A percentile compares a stretch with the other conserved stretches of the same genome.
These are phyloP conservation scores for Cystofilobasidium ferigula DNA, from an alignment of 768 basidiomycete genomes.

Conservation along the genomic window DNA sequence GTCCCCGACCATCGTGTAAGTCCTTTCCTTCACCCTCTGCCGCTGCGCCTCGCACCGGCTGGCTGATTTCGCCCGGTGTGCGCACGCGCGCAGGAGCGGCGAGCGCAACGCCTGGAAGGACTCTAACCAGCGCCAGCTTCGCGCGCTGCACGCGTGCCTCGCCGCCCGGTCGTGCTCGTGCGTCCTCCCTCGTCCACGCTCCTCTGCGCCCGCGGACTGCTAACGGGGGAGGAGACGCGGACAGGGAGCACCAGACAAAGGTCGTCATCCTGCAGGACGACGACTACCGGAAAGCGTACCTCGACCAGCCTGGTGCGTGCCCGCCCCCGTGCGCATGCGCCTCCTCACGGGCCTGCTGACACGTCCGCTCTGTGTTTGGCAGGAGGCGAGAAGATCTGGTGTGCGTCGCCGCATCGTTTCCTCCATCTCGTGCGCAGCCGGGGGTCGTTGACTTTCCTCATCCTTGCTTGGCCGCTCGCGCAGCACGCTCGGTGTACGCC, in stretches of 20 bases:
- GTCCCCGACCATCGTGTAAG: not conserved
- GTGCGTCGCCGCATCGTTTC: not conserved
- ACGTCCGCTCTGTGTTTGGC: not conserved
- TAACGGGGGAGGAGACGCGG: not conserved
- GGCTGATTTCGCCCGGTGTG: not conserved
- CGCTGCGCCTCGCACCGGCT: not conserved
- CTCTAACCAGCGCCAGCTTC: not conserved
- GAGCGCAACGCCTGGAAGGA: not conserved
- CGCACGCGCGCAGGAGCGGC: no score
- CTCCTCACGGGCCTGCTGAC: not conserved
- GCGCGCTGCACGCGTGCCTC: not conserved
- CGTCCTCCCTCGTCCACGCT: not conserved
- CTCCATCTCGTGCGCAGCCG: no score
- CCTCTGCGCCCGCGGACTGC: not conserved
- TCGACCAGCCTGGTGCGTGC: not conserved
- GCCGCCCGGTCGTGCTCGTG: not conserved
- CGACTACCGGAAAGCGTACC: not conserved
- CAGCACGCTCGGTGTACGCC: not conserved
- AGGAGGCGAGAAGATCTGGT: constrained; percentile 1
- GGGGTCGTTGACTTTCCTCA: no score
- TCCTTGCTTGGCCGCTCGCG: no score
- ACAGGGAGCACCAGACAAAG: not conserved
- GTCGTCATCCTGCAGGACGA: not conserved
- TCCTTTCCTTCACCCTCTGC: constrained; percentile 3
- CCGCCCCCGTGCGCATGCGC: not conserved